Base-by-base conservation (phyloP, 2,329 filamentous ascomycete species). In the Epichloe sibirici region DNA sequence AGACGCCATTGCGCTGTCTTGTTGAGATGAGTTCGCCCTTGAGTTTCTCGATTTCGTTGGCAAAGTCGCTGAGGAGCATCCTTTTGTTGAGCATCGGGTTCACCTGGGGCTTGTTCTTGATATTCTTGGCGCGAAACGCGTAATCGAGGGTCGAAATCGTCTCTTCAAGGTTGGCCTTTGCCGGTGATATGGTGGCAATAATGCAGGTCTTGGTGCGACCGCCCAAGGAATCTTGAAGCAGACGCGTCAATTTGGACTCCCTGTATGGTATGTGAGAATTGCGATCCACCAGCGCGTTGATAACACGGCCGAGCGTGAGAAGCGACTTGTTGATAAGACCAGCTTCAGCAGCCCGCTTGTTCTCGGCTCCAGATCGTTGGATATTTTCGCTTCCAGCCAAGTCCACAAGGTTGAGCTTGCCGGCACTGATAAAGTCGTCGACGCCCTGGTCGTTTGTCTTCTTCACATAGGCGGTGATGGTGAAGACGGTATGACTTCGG, bases 141-240 rank as follows among this genome's bases (percentile, higher is more conserved):
- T 98, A 98, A 66, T 98, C 93, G 2, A 98, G 77, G 0, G 94
- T 98, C 0, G 93, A 97, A 55, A 98, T 97, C 0, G 94, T 98
- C 69, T 98, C 93, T 64, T 98, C 93, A 1, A 98, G 75, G 61
- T 97, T 98, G 69, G 85, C 90, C 68, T 93, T 94, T 7, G 90
- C 89, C 1, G 93, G 90, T 2, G 93, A 97, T 42, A 98, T 79
- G 0, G 93, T 98, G 5, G 93, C 93, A 63, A 98, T 97, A 59
- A 98, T 98, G 72, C 93, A 98, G 0, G 93, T 98, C 66, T 98
- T 98, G 1, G 94, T 98, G 50, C 86, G 82, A 3, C 93, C 93
- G 56, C 93, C 93, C 0, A 98, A 79, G 0, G 94, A 98, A 66
- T 98, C 94, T 82, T 98, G 94, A 21, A 98, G 74, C 4, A 98